These are phyloP conservation scores for Rubroboletus pulcherrimus DNA, from an alignment of 768 basidiomycete species.

Conservation along the genomic window DNA sequence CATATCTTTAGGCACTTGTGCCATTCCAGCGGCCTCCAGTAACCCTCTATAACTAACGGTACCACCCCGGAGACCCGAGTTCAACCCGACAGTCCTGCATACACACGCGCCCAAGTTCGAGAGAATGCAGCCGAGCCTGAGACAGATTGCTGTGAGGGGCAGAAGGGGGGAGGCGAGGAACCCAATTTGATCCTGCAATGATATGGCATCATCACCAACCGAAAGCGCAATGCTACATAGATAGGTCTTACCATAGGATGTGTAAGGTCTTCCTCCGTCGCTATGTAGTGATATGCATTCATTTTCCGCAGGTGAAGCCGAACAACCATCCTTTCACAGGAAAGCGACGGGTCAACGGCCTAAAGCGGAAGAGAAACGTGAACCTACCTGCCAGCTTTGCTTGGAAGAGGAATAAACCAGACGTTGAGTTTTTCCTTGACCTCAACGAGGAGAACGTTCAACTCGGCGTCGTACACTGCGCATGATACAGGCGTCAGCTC, in stretches of 20 bases:
- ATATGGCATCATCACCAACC: not conserved
- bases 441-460: constrained; percentile 46
- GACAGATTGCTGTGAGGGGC: constrained; percentile 12
- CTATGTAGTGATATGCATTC: constrained; percentile 42
- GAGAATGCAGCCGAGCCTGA: constrained; percentile 20
- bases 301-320: constrained; percentile 49
- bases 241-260: constrained; percentile 43
- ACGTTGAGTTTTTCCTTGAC: constrained; percentile 36
- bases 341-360: not conserved
- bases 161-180: constrained; percentile 19
- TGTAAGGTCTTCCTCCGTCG: constrained; percentile 56
- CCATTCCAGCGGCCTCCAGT: constrained; percentile 20
- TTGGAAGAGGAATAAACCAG: constrained; percentile 49
- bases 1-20: not conserved
- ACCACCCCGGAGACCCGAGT: constrained; percentile 20
- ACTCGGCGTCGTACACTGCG: constrained; percentile 47
- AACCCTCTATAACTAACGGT: constrained; percentile 15
- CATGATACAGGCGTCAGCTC: not conserved
- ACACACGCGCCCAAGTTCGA: constrained; percentile 24
- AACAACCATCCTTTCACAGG: constrained; percentile 39
- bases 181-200: constrained; percentile 20
- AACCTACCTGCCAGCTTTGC: constrained; percentile 45
- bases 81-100: constrained; percentile 17
- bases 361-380: not conserved
- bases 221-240: not conserved